A percentile compares a stretch with the other conserved stretches of the same genome.
These are phyloP conservation scores for Mucor irregularis DNA, from an alignment of 371 early-diverging fungal genomes.

Conservation along the genomic window DNA sequence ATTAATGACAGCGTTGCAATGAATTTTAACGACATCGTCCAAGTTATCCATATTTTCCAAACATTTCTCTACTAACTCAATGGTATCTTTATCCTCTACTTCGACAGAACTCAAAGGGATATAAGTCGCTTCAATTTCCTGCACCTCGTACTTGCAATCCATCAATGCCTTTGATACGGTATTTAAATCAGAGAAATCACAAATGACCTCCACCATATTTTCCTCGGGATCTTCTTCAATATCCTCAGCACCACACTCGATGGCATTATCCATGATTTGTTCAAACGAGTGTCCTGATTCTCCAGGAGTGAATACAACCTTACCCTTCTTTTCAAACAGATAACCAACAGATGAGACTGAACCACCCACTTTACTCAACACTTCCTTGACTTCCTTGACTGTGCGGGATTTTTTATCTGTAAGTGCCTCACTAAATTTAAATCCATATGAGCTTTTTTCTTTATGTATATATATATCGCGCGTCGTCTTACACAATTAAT, in stretches of 20 bases:
- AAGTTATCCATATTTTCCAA: conserved; percentile 53
- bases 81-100: conserved; percentile 36
- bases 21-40: conserved; percentile 59
- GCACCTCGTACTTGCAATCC: conserved; percentile 43
- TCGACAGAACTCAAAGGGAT: conserved; percentile 43
- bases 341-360: conserved; percentile 60
- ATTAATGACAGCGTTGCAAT: conserved; percentile 43
- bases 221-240: conserved; percentile 49
- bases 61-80: conserved; percentile 42
- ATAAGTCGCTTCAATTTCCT: conserved; percentile 45
- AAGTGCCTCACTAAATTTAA: conserved; percentile 49
- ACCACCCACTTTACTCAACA: conserved; percentile 59
- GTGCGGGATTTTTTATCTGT: conserved; percentile 70
- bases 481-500: conserved; percentile 56
- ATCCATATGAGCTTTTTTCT: background rate
- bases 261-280: conserved; percentile 57
- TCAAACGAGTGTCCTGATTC: conserved; percentile 50
- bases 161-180: conserved; percentile 36
- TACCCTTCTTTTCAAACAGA: conserved; percentile 64
- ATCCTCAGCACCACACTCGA: conserved; percentile 66
- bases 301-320: conserved; percentile 44
- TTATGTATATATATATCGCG: background rate
- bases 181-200: conserved; percentile 50
- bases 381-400: conserved; percentile 64
- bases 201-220: conserved; percentile 31